Base-by-base conservation (phyloP, 1,139 yeast species). In the Geotrichum cucujoidarum region DNA sequence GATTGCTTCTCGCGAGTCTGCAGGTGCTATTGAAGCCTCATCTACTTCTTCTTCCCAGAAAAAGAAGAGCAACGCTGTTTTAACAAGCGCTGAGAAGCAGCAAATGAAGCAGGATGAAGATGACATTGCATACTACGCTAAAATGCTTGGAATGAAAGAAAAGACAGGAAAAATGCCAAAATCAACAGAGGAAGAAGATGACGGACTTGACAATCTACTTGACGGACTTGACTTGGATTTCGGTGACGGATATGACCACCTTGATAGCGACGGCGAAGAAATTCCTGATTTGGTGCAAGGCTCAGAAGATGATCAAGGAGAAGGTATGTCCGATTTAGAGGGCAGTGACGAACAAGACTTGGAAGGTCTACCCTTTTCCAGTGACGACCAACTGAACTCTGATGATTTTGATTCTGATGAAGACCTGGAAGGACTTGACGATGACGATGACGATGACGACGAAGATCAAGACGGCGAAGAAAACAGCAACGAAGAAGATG, bases 111-210 rank as follows among this genome's bases (percentile, higher is more conserved):
- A 22, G 35, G 95, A 87, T 58, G 94, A 87, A 50, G 80, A 79
- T 45, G 95, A 90, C 41, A 80, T 88, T 67, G 80, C 76, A 22
- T 88, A 81, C 61, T 90, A 88, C 62, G 92, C 96, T 3, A 84
- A 83, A 54, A 82, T 84, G 57, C 72, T 90, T 17, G 95, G 95
- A 1, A 63, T 84, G 56, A 85, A 83, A 58, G 69, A 74, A 17
- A 77, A 79, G 47, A 63, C 73, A 27, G 53, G 34, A 5, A 53
- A 53, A 33, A 32, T 51, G 49, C 34, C 52, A 43, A 33, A 58
- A 13, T 44, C 48, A 11, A 76, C 78, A 36, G 60, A 62, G 1
- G 81, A 74, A 32, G 87, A 80, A 27, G 81, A 80, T 55, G 95
- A 85, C 62, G 76, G 79, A 2, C 70, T 84, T 45, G 94, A 83